Base-by-base conservation (phyloP, 768 basidiomycete species). In the Leccinellum albellum region DNA sequence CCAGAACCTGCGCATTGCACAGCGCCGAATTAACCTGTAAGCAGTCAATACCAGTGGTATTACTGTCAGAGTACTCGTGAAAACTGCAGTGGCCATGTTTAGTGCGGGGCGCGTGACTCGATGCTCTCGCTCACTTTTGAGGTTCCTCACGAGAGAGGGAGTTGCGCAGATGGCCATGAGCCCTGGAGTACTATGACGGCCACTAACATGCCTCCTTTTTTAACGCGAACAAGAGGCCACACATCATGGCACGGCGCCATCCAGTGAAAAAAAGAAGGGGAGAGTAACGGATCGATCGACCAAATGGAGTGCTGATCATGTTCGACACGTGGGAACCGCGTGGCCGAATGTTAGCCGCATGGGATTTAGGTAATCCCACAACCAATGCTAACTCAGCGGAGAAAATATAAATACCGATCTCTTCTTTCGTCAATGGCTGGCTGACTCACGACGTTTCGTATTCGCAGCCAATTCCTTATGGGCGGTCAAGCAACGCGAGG, bases 91-190 rank as follows among this genome's bases (percentile, higher is more conserved):
- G 31, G 28, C 26, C 35, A 23, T 35, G 47, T 47, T 53, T 3
- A 53, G 57, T 29, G 23, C 13, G 51, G 24, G 31, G 40, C n/a
- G 20, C 14, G 28, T 10, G 20, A 28, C 50, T 24, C 42, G 28
- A 31, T 10, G 33, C 17, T 6, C 20, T 28, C 24, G 14, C 61
- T 66, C 44, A 61, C 65, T 59, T 48, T 55, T 56, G 49, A 66
- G 53, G 37, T 48, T 7, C 28, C 47, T 46, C 28, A 14, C n/a
- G 3, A 59, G 45, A 55, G 56, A 53, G 21, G 48, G n/a, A 23
- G 54, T 12, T 21, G 44, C n/a, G 10, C 35, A 24, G 26, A 55
- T 29, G 8, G 26, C 9, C 40, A 57, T 50, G 40, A 12, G 32
- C 8, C 23, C 42, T 40, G n/a, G 12, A 42, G 40, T 42, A n/a